Evolutionary conservation across 1,139 yeast genomes (phyloP), one percentile per base, ranked within the genome.

Genomic region (Taiozyma onychis): DNA sequence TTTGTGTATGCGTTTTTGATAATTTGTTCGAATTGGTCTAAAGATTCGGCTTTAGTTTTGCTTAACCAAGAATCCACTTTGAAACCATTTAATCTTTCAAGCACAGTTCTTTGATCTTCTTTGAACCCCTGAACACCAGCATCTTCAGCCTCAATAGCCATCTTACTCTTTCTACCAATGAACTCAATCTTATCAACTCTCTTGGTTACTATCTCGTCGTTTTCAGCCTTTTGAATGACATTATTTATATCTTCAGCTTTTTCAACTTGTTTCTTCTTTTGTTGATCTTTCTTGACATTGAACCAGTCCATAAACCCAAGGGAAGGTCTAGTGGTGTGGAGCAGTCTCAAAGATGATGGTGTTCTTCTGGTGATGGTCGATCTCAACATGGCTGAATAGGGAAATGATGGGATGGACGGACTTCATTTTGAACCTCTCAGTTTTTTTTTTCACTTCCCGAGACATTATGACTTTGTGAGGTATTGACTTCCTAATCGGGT

Each of bases 251-350:
- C 56, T 42, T 52, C 58, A 10, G 57, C 56, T 42, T 49, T 47
- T 37, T 51, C 57, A 10, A 51, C 48, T 10, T 49, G 43, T 48
- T 50, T 45, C 51, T 57, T 49, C 18, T 44, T 27, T 41, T 51
- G 44, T 43, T 49, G 46, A 5, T 43, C 43, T 48, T 60, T 57
- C 51, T 59, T 63, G 43, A 55, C 53, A 46, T 59, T 63, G 50
- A 71, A 66, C 74, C 74, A 71, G 44, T 70, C 68, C 63, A 70
- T 60, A 53, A 69, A 66, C 26, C 70, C 70, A n/a, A 50, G 47
- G n/a, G 51, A 47, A 3, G 53, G 55, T 28, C 58, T 50, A 1
- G 64, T 52, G 4, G 62, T 57, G 46, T 64, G 67, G n/a, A 64
- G 41, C 1, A 50, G 46, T 45, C 47, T 45, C 39, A 22, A 16